Evolutionary conservation across 2,329 filamentous ascomycete genomes (phyloP), one percentile per base, ranked within the genome.

Genomic region (Xylariaceae sp.): DNA sequence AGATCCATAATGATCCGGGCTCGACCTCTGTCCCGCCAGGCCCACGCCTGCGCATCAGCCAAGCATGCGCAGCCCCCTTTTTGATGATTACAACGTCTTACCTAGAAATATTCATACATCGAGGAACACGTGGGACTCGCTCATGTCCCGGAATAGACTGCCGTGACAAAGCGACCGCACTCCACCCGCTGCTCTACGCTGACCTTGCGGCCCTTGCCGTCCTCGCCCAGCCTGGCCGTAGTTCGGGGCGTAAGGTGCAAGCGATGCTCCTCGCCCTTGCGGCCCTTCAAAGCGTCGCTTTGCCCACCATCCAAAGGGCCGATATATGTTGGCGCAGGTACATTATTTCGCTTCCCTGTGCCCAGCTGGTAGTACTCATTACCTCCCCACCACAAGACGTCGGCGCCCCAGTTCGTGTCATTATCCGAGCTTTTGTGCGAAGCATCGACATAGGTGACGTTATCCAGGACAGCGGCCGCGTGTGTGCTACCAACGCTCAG

Each of bases 301-400:
- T 54, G 47, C 4, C 52, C 54, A 10, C 72, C 72, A 10, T 94
- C 87, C 26, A 90, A 59, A 11, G 86, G 82, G 19, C 77, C 75
- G 33, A 95, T 87, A 53, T 94, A 90, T 2, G 71, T 69, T 1
- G 92, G 92, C 10, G 72, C 69, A 33, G 76, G 75, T 8, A 83
- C 54, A 52, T 96, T 96, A 51, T 77, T 92, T 41, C 90, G 68
- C 66, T 83, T 93, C 18, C 92, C 89, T 1, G 83, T 95, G 10
- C 92, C 92, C 17, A 98, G 74, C 61, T 98, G 92, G 58, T 83
- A 95, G 55, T 81, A 76, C 63, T 96, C 89, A 51, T 96, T 98
- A 33, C 87, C 87, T 41, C 92, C 92, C 86, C 89, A 98, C 68
- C 86, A 93, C 2, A 96, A 58, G 19, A 89, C 80, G 55, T 96